Percentiles rank a stretch among this genome's conserved stretches.
phyloP scores from a whole-genome alignment of 2,329 filamentous ascomycete genomes.

The Diaporthe helianthi region DNA sequence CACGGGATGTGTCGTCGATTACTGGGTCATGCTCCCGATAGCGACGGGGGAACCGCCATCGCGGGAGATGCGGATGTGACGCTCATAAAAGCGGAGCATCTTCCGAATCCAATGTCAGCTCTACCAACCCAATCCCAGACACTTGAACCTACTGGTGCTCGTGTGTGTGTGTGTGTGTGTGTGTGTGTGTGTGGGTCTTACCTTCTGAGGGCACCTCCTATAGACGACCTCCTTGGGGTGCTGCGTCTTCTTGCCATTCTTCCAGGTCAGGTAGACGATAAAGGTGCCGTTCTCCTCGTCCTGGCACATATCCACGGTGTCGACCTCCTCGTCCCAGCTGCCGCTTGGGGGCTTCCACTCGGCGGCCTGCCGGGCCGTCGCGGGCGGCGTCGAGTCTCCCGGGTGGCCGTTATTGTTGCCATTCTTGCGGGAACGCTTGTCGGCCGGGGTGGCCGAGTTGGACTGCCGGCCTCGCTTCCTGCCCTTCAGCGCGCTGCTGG shows the following conservation, averaged over 20 bases:
- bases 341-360: constrained; percentile 74
- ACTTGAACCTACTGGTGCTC: not conserved
- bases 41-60: constrained; percentile 32
- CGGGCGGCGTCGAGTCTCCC: constrained; percentile 55
- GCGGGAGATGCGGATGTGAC: constrained; percentile 54
- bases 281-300: constrained; percentile 66
- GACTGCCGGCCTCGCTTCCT: constrained; percentile 66
- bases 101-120: constrained; percentile 39
- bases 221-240: constrained; percentile 74
- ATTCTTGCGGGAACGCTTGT: constrained; percentile 56
- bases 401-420: constrained; percentile 60
- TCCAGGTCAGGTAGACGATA: constrained; percentile 76
- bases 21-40: constrained; percentile 28
- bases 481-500: constrained; percentile 55
- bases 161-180: too few species aligned
- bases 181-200: constrained; percentile 48
- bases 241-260: constrained; percentile 75
- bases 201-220: constrained; percentile 80
- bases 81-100: constrained; percentile 68
- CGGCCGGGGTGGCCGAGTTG: constrained; percentile 45
- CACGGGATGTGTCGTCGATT: not conserved
- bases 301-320: constrained; percentile 74
- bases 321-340: constrained; percentile 78
- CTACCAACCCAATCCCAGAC: not conserved
- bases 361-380: constrained; percentile 45